phyloP scores from a whole-genome alignment of 2,329 filamentous ascomycete genomes.

The Cordyceps javanica region DNA sequence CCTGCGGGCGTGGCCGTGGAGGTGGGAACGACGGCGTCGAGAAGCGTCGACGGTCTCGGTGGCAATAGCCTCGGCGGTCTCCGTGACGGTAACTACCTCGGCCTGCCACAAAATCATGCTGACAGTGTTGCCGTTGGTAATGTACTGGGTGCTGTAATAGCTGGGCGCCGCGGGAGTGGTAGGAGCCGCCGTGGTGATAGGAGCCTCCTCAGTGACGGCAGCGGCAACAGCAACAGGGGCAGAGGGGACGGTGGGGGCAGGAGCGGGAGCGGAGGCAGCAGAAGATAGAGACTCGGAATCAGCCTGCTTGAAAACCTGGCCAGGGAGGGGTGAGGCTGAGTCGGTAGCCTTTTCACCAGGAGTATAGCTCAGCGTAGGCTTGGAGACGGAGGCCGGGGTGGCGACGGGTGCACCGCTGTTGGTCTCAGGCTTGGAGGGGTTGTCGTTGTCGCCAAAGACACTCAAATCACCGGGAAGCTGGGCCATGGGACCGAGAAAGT shows the following conservation, averaged over 20 bases:
- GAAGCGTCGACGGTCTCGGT: conserved; percentile 32
- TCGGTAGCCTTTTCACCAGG: conserved; percentile 28
- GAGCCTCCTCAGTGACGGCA: conserved; percentile 24
- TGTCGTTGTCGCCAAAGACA: conserved; percentile 30
- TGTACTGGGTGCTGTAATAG: conserved; percentile 44
- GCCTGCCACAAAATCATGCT: conserved; percentile 53
- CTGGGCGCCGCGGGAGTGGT: conserved; percentile 22
- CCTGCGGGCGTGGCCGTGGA: conserved; percentile 34
- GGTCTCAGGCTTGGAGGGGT: conserved; percentile 7
- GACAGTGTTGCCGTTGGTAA: conserved; percentile 44
- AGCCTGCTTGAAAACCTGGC: conserved; percentile 36
- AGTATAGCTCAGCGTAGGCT: conserved; percentile 30
- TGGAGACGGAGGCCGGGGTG: background rate
- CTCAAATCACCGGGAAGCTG: conserved; percentile 60
- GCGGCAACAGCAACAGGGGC: conserved; percentile 14
- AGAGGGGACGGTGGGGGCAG: conserved; percentile 15
- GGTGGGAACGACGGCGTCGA: conserved; percentile 23
- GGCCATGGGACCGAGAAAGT: conserved; percentile 48
- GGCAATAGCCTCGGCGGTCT: conserved; percentile 26
- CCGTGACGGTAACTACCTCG: conserved; percentile 47
- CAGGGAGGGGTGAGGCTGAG: conserved; percentile 31
- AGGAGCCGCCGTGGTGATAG: no score
- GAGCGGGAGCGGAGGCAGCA: conserved; percentile 14
- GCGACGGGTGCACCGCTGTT: background rate
- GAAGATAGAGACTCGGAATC: conserved; percentile 13